Base-by-base conservation (phyloP, 2,329 filamentous ascomycete genomes). In the Escovopsis sp. region DNA sequence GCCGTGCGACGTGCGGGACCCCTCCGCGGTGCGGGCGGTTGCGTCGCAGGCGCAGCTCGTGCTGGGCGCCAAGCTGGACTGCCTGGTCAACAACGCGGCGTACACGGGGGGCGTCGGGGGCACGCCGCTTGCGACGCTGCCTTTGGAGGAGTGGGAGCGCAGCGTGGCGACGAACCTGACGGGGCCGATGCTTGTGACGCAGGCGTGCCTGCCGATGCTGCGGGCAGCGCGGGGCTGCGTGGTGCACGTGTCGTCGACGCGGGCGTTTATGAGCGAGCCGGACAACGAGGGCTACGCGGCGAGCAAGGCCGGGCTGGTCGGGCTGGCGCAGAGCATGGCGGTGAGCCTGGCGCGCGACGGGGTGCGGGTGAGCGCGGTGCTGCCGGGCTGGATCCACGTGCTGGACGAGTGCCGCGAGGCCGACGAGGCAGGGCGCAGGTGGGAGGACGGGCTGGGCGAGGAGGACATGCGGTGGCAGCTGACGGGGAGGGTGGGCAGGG, bases 371-470 rank as follows among this genome's bases (percentile, higher is more conserved):
- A 72, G 70, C 46, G 61, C 67, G 0, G 65, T 73, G 12, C 50
- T 70, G 32, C 69, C 67, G 0, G 69, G 69, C 0, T 73, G 69
- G 70, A 69, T 73, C 38, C 61, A 71, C 48, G 69, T 72, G 7
- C 55, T 51, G 38, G 58, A 69, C 38, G 54, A 57, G 45, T 52
- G 50, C 43, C 49, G 45, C 34, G 51, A 47, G 23, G 55, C 53
- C 9, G 55, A 72, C 49, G 60, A 64, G 48, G 53, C 58, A 35
- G 59, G 59, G 0, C 46, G 40, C 39, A 46, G 47, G 32, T 72
- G 68, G 69, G 66, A 69, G 45, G 63, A 68, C 4, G 67, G 63
- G 0, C 48, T 72, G 48, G 60, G 52, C 2, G 55, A 62, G 44
- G 61, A 62, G 34, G 69, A 73, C 46, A 60, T 63, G 26, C 45